Base-by-base conservation (phyloP, 495 filamentous ascomycete species). In the Xylaria cubensis region DNA sequence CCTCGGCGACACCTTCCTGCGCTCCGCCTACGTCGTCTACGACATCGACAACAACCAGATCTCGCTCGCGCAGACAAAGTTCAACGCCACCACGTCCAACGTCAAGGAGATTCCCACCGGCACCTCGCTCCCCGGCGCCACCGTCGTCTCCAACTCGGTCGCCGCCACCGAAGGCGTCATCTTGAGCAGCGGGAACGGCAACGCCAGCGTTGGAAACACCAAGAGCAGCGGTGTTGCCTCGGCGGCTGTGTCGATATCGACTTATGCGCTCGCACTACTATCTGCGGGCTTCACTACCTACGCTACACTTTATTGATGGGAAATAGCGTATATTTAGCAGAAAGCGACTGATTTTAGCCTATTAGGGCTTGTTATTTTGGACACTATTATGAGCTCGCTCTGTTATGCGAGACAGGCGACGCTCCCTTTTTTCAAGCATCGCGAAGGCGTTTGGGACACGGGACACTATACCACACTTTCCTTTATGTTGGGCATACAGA, bases 11-110 rank as follows among this genome's bases (percentile, higher is more conserved):
- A 98, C 95, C 0, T 99, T 98, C 83, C 85, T 99, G 19, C 88
- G 96, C 68, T 93, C 90, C 44, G 94, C 95, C 0, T 99, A 98
- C 76, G 90, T 97, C 36, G 95, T 99, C 0, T 98, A 94, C 76
- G 95, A 98, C 75, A 83, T 98, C 19, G 87, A 85, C 17, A 97
- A 95, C 78, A 94, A 97, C 80, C 87, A 94, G 81, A 95, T 99
- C 70, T 92, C 91, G 13, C 81, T 99, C 50, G 95, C 94, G 15
- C 92, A 93, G 77, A 96, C 95, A 1, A 89, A 88, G 58, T 97
- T 97, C 82, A 94, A 97, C 77, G 82, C 89, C 5, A 92, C 90
- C 0, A 74, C 80, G 5, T 86, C 86, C 29, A 86, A 89, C 56
- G 83, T 97, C 59, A 73, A 86, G 19, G 95, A 97, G 81, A 97